Conservation (phyloP, 2,329 filamentous ascomycete species). For the Venturia carpophila region DNA sequence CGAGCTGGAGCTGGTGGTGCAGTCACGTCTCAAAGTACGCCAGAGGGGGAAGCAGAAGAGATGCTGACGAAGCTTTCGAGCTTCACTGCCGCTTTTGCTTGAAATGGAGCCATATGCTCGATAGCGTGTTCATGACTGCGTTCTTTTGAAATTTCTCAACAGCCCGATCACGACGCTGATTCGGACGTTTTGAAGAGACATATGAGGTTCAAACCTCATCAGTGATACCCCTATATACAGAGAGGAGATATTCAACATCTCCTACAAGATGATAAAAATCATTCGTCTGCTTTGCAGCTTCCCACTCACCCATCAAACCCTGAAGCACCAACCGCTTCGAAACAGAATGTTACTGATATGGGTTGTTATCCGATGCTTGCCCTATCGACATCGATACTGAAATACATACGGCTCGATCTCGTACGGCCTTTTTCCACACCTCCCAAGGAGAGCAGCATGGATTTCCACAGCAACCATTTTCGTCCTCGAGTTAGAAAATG, state of each 20-base stretch:
- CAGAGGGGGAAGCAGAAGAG: conserved; percentile 77
- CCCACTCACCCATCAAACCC: no score
- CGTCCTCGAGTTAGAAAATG: no score
- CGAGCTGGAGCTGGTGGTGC: conserved; percentile 83
- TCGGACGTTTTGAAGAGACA: background rate
- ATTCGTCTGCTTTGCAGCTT: no score
- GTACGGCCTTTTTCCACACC: no score
- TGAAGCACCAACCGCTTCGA: no score
- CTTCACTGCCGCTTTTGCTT: conserved; percentile 20
- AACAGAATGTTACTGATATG: no score
- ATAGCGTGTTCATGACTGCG: background rate
- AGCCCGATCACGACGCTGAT: background rate
- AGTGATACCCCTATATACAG: conserved; percentile 1
- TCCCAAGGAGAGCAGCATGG: no score
- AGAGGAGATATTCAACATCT: background rate
- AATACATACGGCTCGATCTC: no score
- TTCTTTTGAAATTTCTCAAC: background rate
- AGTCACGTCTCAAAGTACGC: conserved; percentile 74
- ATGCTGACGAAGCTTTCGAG: conserved; percentile 50
- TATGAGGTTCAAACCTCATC: background rate
- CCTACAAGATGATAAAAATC: no score
- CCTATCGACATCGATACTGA: no score
- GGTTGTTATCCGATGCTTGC: no score
- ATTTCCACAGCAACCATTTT: no score
- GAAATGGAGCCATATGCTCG: background rate